phyloP scores from a whole-genome alignment of 2,329 filamentous ascomycete species.

The Pseudogymnoascus sp. region DNA sequence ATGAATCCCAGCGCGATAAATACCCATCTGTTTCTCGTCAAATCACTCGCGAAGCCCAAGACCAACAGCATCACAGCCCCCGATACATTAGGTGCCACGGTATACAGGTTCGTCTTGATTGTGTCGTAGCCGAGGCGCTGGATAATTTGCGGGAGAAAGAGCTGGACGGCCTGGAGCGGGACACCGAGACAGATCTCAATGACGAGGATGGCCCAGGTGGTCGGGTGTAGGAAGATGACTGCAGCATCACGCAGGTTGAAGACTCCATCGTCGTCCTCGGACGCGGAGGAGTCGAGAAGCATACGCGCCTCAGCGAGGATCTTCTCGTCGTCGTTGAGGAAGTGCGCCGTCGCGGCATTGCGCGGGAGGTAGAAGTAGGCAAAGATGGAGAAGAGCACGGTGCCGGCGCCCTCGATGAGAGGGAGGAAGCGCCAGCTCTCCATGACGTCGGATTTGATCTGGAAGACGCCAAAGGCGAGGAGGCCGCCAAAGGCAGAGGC shows the following conservation, averaged over 20 bases:
- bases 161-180: conserved; percentile 44
- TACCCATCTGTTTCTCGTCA: conserved; percentile 37
- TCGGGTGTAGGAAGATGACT: conserved; percentile 40
- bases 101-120: conserved; percentile 67
- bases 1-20: conserved; percentile 67
- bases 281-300: conserved; percentile 57
- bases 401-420: conserved; percentile 34
- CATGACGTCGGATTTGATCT: conserved; percentile 40
- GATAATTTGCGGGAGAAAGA: conserved; percentile 50
- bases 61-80: conserved; percentile 66
- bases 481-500: conserved; percentile 53
- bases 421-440: conserved; percentile 45
- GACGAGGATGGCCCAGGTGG: conserved; percentile 35
- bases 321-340: conserved; percentile 27
- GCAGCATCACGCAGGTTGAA: conserved; percentile 27
- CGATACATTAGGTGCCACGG: conserved; percentile 69
- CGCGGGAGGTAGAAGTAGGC: conserved; percentile 30
- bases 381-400: conserved; percentile 26
- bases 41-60: conserved; percentile 63
- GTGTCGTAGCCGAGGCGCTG: conserved; percentile 39
- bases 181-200: conserved; percentile 54
- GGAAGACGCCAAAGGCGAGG: conserved; percentile 36
- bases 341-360: conserved; percentile 23
- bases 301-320: conserved; percentile 53
- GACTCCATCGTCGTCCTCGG: conserved; percentile 21